These are phyloP conservation scores for Collariella sp. DNA, from an alignment of 495 filamentous ascomycete genomes.

Conservation along the genomic window DNA sequence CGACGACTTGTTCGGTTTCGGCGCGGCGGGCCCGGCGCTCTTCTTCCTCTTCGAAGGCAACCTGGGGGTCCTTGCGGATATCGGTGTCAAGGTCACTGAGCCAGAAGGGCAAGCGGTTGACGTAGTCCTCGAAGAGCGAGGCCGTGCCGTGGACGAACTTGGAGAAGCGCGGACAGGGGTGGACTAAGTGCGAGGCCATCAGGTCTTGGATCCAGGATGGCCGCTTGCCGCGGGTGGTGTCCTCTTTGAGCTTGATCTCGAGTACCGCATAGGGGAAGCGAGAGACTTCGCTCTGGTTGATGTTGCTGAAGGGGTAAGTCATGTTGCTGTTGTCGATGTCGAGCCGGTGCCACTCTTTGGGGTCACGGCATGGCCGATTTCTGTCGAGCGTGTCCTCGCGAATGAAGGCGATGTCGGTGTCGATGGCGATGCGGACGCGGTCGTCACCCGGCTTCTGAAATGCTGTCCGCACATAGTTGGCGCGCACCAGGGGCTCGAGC, in stretches of 20 bases:
- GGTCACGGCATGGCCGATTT: slow-evolving; percentile 79
- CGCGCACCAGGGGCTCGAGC: slow-evolving; percentile 77
- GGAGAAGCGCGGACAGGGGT: slow-evolving; percentile 80
- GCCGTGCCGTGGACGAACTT: slow-evolving; percentile 95
- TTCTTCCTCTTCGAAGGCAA: slow-evolving; percentile 86
- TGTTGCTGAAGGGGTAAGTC: slow-evolving; percentile 73
- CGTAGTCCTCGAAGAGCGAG: slow-evolving; percentile 84
- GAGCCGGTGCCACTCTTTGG: slow-evolving; percentile 77
- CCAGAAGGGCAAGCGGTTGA: slow-evolving; percentile 96
- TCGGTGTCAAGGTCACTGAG: slow-evolving; percentile 81
- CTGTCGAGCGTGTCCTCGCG: slow-evolving; percentile 80
- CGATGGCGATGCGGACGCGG: slow-evolving; percentile 82
- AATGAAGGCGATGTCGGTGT: slow-evolving; percentile 87
- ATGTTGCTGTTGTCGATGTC: slow-evolving; percentile 81
- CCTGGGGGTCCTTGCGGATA: slow-evolving; percentile 84
- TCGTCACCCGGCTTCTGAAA: slow-evolving; percentile 95
- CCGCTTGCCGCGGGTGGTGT: slow-evolving; percentile 49
- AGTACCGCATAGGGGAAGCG: slow-evolving; percentile 85
- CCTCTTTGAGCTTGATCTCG: slow-evolving; percentile 83
- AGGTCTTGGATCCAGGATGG: slow-evolving; percentile 85
- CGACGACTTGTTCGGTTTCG: slow-evolving; percentile 81
- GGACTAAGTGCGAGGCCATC: slow-evolving; percentile 85
- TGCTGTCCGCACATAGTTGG: slow-evolving; percentile 88
- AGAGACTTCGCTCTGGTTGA: slow-evolving; percentile 86
- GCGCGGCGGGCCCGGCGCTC: slow-evolving; percentile 66